Base-by-base conservation (phyloP, 345 rosid genomes). In the Gossypium longicalyx region DNA sequence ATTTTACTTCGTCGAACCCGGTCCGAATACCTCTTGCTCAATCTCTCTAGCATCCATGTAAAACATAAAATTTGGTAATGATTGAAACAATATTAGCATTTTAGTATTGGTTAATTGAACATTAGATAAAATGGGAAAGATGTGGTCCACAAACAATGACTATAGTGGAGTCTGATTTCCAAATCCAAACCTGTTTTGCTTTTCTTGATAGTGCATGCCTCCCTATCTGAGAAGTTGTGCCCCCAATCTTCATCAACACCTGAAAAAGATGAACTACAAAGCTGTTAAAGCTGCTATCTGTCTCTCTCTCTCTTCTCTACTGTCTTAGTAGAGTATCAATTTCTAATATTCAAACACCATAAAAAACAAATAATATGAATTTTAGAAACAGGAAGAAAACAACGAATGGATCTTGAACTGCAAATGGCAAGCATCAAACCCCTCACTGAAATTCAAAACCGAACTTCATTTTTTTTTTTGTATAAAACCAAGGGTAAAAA, bases 201-300 rank as follows among this genome's bases (percentile, higher is more conserved):
- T 90, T 95, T 93, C 82, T 88, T 82, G 86, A 85, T 84, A 78
- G 89, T 89, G 96, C 98, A 91, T 89, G 94, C 92, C 82, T 91
- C 93, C 76, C 81, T 81, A 86, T 89, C 96, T 57, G 86, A 78
- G 85, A 83, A 88, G 81, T 71, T 90, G 88, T 74, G 83, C 84
- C 89, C 89, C 90, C 91, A 81, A 66, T 89, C 89, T 87, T 88
- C 95, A 83, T 78, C 86, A 83, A 80, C 86, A 79, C 94, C 98
- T 92, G 91, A 89, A 85, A 88, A 89, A 82, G 81, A 80, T 76
- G 74, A 44, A 74, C 71, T 61, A 80, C 68, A 84, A 79, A 59
- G 63, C 63, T 23, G 63, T 23, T 23, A 59, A 59, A 58, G 62
- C 62, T 58, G 62, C 73, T 79, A 78, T 71, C 76, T 85, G 75